A percentile compares a stretch with the other conserved stretches of the same genome.
Conservation (phyloP, 108 stramenopile genomes). For the Cyclostephanos tholiformis region DNA sequence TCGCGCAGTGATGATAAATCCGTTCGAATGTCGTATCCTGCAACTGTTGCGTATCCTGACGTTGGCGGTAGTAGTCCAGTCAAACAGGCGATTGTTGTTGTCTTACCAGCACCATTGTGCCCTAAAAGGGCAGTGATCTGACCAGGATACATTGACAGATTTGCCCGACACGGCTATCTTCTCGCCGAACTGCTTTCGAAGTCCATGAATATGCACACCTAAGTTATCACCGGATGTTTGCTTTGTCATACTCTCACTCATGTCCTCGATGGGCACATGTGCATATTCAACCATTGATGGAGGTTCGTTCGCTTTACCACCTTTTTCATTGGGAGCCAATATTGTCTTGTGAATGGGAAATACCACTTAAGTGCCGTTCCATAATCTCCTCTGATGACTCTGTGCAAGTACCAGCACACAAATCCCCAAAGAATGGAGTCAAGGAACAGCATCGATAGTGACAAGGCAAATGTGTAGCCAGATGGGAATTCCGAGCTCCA, state of each 20-base stretch:
- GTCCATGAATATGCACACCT: constrained; percentile 67
- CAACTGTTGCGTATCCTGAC: constrained; percentile 79
- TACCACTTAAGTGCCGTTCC: constrained; percentile 82
- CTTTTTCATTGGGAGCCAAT: constrained; percentile 64
- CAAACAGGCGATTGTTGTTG: constrained; percentile 90
- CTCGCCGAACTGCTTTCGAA: constrained; percentile 84
- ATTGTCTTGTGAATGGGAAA: constrained; percentile 77
- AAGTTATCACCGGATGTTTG: constrained; percentile 47
- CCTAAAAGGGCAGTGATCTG: constrained; percentile 95
- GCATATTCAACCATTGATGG: constrained; percentile 15
- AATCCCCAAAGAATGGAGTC: constrained; percentile 84
- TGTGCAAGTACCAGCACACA: constrained; percentile 88
- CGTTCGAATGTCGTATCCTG: constrained; percentile 77
- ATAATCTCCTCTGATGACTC: constrained; percentile 77
- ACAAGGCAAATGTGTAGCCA: constrained; percentile 61
- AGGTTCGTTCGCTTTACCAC: not conserved
- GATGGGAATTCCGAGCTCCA: constrained; percentile 58
- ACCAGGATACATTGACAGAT: constrained; percentile 85
- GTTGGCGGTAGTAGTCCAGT: constrained; percentile 92
- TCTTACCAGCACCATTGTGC: constrained; percentile 82
- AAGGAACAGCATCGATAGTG: constrained; percentile 66
- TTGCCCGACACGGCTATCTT: constrained; percentile 90
- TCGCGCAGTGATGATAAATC: constrained; percentile 67
- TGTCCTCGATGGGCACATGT: constrained; percentile 59
- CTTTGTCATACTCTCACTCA: constrained; percentile 55